These are phyloP conservation scores for peach (Prunus persica) DNA, from an alignment of 306 rosid genomes.

Conservation along the genomic window Prunus_persica_NCBIv2 NC_034012.1:18369501-18370000, in stretches of 20 bases:
- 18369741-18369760: too few species aligned
- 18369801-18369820: too few species aligned
- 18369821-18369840: neutral
- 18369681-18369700: neutral
- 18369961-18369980: neutral
- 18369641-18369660: neutral
- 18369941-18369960: neutral
- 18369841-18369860: neutral
- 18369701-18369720: neutral
- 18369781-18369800: too few species aligned
- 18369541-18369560: slow-evolving; percentile 8
- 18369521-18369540: slow-evolving; percentile 4
- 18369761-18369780: neutral
- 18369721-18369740: neutral
- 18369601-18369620: neutral
- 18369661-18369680: neutral
- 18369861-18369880: neutral
- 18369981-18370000: neutral
- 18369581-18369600: neutral
- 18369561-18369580: neutral
- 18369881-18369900: neutral
- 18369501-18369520: neutral
- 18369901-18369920: too few species aligned
- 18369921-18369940: too few species aligned
- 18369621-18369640: neutral